Base-by-base conservation (phyloP, 805 yeast species). In the Crinitomyces ghanaensis region DNA sequence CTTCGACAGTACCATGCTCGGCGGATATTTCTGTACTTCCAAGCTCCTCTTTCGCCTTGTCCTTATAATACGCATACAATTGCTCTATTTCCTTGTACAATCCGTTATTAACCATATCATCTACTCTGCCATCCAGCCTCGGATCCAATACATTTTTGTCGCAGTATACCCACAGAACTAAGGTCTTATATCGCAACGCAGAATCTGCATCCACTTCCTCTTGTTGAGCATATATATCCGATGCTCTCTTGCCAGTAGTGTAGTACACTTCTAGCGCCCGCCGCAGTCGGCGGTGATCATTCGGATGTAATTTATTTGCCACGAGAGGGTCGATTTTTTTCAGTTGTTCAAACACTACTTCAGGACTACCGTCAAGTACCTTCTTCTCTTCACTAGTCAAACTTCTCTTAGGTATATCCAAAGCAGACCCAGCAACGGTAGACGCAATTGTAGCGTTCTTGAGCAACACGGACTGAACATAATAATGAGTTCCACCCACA, bases 401-500 rank as follows among this genome's bases (percentile, higher is more conserved):
- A 17, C 15, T 25, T 20, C 14, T 7, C 13, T 28, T 16, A 11
- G 36, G 17, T 6, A 28, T 28, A 7, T 28, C 7, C 17, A 31
- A 2, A 12, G 36, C 24, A 22, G 36, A 26, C n/a, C n/a, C n/a
- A n/a, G n/a, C n/a, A n/a, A n/a, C n/a, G n/a, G n/a, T n/a, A 2
- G 60, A 53, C 3, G 65, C 67, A 5, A 79, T 66, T 0, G 81
- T 75, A 37, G 72, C 74, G 47, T 84, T 82, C 25, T 69, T 64
- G 51, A 86, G 82, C 6, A 83, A 51, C 5, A 88, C 52, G 6
- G 81, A 73, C 54, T 82, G 95, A 23, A 84, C 60, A 51, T 91
- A 91, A 54, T 91, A 91, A 50, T 86, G 96, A 0, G 98, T 91
- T 0, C 98, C 98, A 4, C 98, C 98, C 1, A 91, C 91, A 0